phyloP scores from a whole-genome alignment of 1,139 yeast genomes.

The Yamadazyma pseudoaaseri region DNA sequence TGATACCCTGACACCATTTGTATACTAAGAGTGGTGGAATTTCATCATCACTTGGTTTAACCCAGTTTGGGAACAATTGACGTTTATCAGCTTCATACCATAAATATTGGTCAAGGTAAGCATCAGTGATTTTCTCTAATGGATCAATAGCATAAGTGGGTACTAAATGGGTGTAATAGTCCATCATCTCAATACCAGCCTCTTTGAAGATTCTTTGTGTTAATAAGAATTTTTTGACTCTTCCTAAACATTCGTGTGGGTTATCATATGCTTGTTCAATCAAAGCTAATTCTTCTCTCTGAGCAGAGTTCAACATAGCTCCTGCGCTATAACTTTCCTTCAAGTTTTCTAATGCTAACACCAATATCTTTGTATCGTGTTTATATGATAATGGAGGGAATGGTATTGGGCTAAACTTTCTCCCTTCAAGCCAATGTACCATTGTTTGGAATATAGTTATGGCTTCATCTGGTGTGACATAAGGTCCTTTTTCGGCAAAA shows the following conservation, averaged over 20 bases:
- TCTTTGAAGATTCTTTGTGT: conserved; percentile 94
- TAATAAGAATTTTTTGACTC: conserved; percentile 77
- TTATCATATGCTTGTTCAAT: conserved; percentile 97
- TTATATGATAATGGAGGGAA: conserved; percentile 92
- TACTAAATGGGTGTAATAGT: conserved; percentile 75
- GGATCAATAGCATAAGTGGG: conserved; percentile 93
- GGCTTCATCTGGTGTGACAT: conserved; percentile 82
- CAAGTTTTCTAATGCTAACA: conserved; percentile 83
- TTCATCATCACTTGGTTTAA: conserved; percentile 92
- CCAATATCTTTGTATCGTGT: conserved; percentile 87
- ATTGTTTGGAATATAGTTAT: conserved; percentile 80
- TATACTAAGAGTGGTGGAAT: conserved; percentile 89
- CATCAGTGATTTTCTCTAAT: conserved; percentile 92
- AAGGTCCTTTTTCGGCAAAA: conserved; percentile 86
- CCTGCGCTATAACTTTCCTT: conserved; percentile 84
- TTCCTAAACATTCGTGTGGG: conserved; percentile 87
- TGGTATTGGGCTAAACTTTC: conserved; percentile 84
- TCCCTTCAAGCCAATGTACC: conserved; percentile 90
- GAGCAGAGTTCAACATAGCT: conserved; percentile 78
- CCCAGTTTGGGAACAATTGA: conserved; percentile 90
- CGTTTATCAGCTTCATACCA: conserved; percentile 96
- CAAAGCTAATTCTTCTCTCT: conserved; percentile 88
- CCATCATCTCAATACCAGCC: conserved; percentile 87
- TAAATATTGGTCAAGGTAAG: conserved; percentile 89
- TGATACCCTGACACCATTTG: conserved; percentile 95